Evolutionary conservation across 2,329 filamentous ascomycete genomes (phyloP).

Genomic region (Zymoseptoria tritici): DNA sequence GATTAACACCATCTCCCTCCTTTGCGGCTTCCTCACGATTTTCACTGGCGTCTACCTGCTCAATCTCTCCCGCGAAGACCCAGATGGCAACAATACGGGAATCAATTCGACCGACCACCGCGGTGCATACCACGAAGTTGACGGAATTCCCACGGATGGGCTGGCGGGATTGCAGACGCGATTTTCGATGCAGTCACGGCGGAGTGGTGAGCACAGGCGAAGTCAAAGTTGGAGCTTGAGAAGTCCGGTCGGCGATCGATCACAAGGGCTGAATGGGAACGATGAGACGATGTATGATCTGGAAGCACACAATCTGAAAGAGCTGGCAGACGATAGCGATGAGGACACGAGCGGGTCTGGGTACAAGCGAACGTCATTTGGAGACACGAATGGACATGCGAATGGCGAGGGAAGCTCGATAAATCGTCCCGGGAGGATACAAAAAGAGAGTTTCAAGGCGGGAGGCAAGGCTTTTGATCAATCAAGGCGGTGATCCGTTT

Average conservation of each 20-base stretch:
- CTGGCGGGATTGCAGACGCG: slow-evolving; percentile 84
- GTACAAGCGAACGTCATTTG: slow-evolving; percentile 30
- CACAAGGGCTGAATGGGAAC: slow-evolving; percentile 5
- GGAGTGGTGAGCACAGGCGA: slow-evolving; percentile 57
- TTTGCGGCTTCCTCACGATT: slow-evolving; percentile 89
- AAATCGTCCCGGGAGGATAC: slow-evolving; percentile 6
- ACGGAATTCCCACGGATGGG: slow-evolving; percentile 84
- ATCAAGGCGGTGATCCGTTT: slow-evolving; percentile 5
- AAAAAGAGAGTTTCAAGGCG: slow-evolving; percentile 11
- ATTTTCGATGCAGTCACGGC: slow-evolving; percentile 82
- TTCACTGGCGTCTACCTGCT: slow-evolving; percentile 93
- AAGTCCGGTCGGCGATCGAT: slow-evolving; percentile 45
- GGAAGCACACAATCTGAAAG: slow-evolving; percentile 62
- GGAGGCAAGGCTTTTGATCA: slow-evolving; percentile 21
- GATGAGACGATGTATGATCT: slow-evolving; percentile 73
- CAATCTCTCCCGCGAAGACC: slow-evolving; percentile 89
- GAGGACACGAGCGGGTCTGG: slow-evolving; percentile 41
- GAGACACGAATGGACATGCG: slow-evolving; percentile 19
- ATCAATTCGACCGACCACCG: slow-evolving; percentile 36
- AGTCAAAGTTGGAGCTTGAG: slow-evolving; percentile 44
- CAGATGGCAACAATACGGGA: slow-evolving; percentile 64
- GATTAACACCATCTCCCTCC: slow-evolving; percentile 84
- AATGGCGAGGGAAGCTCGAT: slow-evolving; percentile 10
- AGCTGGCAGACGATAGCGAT: slow-evolving; percentile 71
- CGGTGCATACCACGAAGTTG: slow-evolving; percentile 44